Evolutionary conservation across 1,139 yeast genomes (phyloP), one percentile per base, ranked within the genome.

Genomic region (Hyphopichia buzzinii): DNA sequence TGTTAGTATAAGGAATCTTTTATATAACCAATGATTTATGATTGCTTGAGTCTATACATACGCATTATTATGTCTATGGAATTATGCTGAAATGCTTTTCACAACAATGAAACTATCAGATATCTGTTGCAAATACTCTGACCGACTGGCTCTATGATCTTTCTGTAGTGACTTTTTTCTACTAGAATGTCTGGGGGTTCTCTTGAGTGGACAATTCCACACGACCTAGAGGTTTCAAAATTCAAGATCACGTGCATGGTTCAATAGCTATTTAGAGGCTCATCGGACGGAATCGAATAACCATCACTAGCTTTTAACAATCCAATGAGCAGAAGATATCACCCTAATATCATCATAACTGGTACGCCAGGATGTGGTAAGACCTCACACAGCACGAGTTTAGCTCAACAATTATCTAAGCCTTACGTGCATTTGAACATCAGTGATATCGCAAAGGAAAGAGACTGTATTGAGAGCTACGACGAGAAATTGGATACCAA

Each of bases 311-410:
- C n/a, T n/a, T n/a, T n/a, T n/a, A n/a, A n/a, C n/a, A n/a, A n/a
- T n/a, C n/a, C n/a, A 19, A 62, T 62, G 64, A 50, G 59, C 13
- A 52, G 59, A 41, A 69, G 87, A 57, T 56, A 52, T 29, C 56
- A 66, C 27, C 96, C 96, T 10, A 94, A 94, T 57, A 81, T 92
- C 31, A 78, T 94, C 28, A 76, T 92, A 35, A 92, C 97, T 5
- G 98, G 98, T 3, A 94, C 98, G 2, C 98, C 98, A 11, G 97
- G 98, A 1, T 88, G 97, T 50, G 99, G 99, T 11, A 92, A 92
- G 55, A 78, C 97, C 1, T 81, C 92, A 14, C 97, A 90, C 50
- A 79, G 92, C 3, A 81, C 78, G 49, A 67, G 73, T 38, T 65
- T 90, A 39, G 77, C 72, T 6, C 67, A 76, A 31, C 74, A 72